Evolutionary conservation across 202 grass and related monocot genomes (phyloP).

Genomic region (Carex sylvatica): DNA sequence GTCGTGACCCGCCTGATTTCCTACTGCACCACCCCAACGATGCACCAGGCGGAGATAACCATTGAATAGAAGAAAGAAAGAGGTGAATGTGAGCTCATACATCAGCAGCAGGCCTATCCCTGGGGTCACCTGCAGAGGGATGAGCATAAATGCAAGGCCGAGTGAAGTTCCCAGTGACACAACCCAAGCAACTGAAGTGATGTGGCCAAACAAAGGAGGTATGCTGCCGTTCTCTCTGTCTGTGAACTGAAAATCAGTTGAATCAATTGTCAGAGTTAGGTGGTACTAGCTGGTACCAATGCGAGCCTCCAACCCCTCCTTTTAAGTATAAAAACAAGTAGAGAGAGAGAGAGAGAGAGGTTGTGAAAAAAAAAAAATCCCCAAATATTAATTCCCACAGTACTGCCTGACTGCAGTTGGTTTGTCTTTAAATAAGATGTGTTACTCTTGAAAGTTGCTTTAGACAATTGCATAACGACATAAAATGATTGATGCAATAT

Average conservation of each 20-base stretch:
- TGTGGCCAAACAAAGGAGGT: conserved; percentile 61
- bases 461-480: neutral
- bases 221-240: conserved; percentile 44
- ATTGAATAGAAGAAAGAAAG: conserved; percentile 74
- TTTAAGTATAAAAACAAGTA: neutral
- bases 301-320: neutral
- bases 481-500: neutral
- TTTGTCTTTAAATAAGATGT: neutral
- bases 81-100: conserved; percentile 68
- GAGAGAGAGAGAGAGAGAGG: neutral
- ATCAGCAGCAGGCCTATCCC: conserved; percentile 81
- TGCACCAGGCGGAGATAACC: conserved; percentile 60
- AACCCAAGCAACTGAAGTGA: conserved; percentile 55
- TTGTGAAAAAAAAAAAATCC: neutral
- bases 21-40: conserved; percentile 54
- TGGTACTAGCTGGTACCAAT: neutral
- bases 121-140: conserved; percentile 78
- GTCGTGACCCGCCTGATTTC: conserved; percentile 49
- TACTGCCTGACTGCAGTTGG: neutral
- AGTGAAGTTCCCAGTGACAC: conserved; percentile 52
- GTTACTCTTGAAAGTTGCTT: neutral
- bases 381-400: neutral
- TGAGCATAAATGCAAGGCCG: conserved; percentile 57
- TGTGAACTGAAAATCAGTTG: conserved; percentile 45
- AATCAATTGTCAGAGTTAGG: conserved; percentile 27